Conservation (phyloP, 2,329 filamentous ascomycete species). For the Venturiaceae sp. region DNA sequence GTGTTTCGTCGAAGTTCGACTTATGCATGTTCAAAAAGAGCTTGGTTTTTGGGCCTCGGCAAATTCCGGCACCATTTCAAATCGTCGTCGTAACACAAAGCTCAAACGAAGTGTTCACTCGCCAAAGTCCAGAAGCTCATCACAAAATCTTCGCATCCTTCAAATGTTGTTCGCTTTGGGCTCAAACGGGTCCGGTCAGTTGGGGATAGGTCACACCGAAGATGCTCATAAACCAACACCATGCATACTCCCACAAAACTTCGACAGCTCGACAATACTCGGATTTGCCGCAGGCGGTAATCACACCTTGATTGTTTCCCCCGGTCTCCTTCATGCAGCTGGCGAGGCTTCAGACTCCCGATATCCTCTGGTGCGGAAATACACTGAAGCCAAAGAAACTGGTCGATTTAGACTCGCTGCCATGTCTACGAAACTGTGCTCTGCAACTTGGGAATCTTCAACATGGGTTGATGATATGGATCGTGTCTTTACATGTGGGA, state of each 20-base stretch:
- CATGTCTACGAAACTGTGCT: conserved; percentile 26
- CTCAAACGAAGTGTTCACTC: too few relatives aligned
- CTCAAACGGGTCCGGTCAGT: conserved; percentile 43
- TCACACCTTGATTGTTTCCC: conserved; percentile 57
- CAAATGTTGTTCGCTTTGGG: conserved; percentile 37
- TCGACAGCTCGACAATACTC: neutral
- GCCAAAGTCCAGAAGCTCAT: too few relatives aligned
- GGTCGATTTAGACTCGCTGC: neutral
- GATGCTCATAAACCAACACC: conserved; percentile 26
- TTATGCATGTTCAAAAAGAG: too few relatives aligned
- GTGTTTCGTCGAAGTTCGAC: too few relatives aligned
- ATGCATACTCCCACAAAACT: conserved; percentile 3
- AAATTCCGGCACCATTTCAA: too few relatives aligned
- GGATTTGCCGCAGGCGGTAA: conserved; percentile 66
- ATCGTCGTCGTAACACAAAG: too few relatives aligned
- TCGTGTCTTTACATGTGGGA: conserved; percentile 54
- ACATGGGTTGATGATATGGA: conserved; percentile 48
- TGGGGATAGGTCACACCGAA: conserved; percentile 34
- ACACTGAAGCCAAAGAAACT: neutral
- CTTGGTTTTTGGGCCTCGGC: too few relatives aligned
- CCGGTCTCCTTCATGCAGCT: conserved; percentile 14
- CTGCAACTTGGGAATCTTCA: conserved; percentile 73
- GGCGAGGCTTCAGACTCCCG: neutral
- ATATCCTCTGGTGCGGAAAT: neutral
- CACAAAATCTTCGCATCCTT: too few relatives aligned